Evolutionary conservation across 1,284 basidiomycete genomes (phyloP).

Genomic region (Tilletia horrida): DNA sequence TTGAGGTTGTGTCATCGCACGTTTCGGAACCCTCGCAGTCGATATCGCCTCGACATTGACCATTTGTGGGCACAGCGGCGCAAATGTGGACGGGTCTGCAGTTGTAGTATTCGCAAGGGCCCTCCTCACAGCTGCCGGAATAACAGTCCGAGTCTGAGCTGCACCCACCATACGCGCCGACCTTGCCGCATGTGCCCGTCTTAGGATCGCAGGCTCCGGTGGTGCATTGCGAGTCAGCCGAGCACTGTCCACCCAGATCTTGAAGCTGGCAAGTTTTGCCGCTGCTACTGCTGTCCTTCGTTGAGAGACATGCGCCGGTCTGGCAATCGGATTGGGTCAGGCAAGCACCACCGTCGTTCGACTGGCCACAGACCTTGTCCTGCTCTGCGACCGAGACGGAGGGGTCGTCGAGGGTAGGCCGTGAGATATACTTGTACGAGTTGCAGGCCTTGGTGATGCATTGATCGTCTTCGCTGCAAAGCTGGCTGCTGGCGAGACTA

Average conservation of each 20-base stretch:
- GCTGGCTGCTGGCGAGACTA: neutral
- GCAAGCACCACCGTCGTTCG: neutral
- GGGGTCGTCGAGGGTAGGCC: neutral
- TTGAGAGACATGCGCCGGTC: neutral
- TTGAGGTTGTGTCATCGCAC: neutral
- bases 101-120: neutral
- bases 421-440: neutral
- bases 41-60: neutral
- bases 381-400: neutral
- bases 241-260: neutral
- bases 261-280: neutral
- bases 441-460: neutral
- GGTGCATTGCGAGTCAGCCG: neutral
- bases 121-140: neutral
- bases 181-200: neutral
- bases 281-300: no score
- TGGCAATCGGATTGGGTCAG: neutral
- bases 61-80: neutral
- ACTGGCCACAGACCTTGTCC: neutral
- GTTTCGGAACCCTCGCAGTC: neutral
- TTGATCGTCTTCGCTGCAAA: neutral
- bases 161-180: no score
- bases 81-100: neutral
- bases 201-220: neutral
- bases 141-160: neutral